Percentiles rank a stretch among this genome's conserved stretches.
These are phyloP conservation scores for Didymella pomorum DNA, from an alignment of 2,329 filamentous ascomycete genomes.

Conservation along the genomic window DNA sequence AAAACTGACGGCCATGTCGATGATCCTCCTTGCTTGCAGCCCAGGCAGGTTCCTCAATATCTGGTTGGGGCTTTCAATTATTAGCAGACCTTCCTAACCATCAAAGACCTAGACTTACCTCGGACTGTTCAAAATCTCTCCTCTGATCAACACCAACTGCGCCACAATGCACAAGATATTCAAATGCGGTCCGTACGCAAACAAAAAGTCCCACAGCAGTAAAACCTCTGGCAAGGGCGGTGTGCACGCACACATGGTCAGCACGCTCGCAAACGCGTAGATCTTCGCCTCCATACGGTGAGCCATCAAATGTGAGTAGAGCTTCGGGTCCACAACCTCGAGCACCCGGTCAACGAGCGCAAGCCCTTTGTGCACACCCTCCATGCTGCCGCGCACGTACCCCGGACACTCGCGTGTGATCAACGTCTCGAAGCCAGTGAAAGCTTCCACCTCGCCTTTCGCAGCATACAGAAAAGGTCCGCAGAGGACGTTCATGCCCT, in stretches of 20 bases:
- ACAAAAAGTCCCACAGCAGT: slow-evolving; percentile 94
- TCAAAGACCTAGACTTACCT: slow-evolving; percentile 65
- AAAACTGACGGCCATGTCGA: slow-evolving; percentile 83
- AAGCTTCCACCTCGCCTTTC: slow-evolving; percentile 92
- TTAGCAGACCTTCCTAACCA: neutral
- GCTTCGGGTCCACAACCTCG: slow-evolving; percentile 87
- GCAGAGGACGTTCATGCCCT: slow-evolving; percentile 98
- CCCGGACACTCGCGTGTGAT: slow-evolving; percentile 88
- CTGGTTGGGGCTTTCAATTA: slow-evolving; percentile 79
- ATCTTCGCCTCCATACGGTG: slow-evolving; percentile 92
- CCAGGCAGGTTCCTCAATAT: slow-evolving; percentile 87
- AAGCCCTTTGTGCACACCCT: slow-evolving; percentile 92
- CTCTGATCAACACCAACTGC: slow-evolving; percentile 86
- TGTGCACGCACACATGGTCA: slow-evolving; percentile 95
- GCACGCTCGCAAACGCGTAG: slow-evolving; percentile 93
- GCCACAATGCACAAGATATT: slow-evolving; percentile 97
- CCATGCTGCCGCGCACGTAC: slow-evolving; percentile 95
- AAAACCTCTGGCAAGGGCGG: slow-evolving; percentile 93
- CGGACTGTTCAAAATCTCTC: slow-evolving; percentile 80
- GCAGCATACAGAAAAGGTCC: slow-evolving; percentile 96
- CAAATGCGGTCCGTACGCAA: slow-evolving; percentile 92
- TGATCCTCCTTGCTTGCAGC: slow-evolving; percentile 83
- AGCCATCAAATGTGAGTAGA: slow-evolving; percentile 81
- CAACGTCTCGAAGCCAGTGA: slow-evolving; percentile 86
- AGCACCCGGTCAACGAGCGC: slow-evolving; percentile 91